Conservation (phyloP, 2,329 filamentous ascomycete genomes). For the Epichloe baconii region DNA sequence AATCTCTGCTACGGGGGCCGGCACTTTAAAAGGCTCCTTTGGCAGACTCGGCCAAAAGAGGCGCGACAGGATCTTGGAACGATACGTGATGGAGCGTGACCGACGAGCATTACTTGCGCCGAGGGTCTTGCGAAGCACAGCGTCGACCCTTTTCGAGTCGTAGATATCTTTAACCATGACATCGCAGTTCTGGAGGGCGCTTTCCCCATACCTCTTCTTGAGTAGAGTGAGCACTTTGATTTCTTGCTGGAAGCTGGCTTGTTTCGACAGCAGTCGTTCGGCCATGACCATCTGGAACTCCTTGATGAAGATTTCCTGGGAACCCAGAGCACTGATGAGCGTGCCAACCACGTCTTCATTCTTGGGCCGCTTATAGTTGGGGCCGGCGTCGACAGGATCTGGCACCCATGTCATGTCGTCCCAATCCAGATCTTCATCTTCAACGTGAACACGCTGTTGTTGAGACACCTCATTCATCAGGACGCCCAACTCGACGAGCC, state of each 20-base stretch:
- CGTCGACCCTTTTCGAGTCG: conserved; percentile 66
- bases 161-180: conserved; percentile 94
- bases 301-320: conserved; percentile 84
- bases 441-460: conserved; percentile 35
- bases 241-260: conserved; percentile 62
- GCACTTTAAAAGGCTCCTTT: conserved; percentile 54
- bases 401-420: conserved; percentile 89
- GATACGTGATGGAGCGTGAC: conserved; percentile 31
- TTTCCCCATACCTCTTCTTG: conserved; percentile 78
- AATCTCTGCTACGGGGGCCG: conserved; percentile 40
- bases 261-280: conserved; percentile 59
- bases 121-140: conserved; percentile 41
- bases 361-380: conserved; percentile 81
- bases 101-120: conserved; percentile 6
- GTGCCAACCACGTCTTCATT: conserved; percentile 86
- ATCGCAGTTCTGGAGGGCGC: conserved; percentile 79
- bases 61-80: conserved; percentile 77
- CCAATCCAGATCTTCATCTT: conserved; percentile 70
- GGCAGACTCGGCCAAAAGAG: conserved; percentile 86
- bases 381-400: conserved; percentile 82
- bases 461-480: conserved; percentile 51
- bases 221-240: conserved; percentile 73
- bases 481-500: conserved; percentile 52
- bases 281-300: conserved; percentile 86
- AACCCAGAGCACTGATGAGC: conserved; percentile 75